phyloP scores from a whole-genome alignment of 768 basidiomycete species.

The Hericium coralloides region DNA sequence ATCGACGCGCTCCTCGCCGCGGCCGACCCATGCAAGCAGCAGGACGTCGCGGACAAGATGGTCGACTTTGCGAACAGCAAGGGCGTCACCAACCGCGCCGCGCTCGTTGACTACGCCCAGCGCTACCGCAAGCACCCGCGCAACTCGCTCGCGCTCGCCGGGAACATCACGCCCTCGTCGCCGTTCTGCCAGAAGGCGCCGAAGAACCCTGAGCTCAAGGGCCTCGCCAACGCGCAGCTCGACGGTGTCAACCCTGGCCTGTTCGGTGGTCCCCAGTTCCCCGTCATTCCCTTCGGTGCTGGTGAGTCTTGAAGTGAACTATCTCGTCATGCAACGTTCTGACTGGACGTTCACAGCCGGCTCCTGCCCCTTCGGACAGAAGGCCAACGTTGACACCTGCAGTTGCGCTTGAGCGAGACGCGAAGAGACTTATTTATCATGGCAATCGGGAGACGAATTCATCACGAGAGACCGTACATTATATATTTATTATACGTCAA shows the following conservation, averaged over 20 bases:
- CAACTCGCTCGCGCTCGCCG: slow-evolving; percentile 33
- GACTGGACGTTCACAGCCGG: neutral
- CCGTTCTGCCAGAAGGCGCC: slow-evolving; percentile 47
- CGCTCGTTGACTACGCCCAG: slow-evolving; percentile 33
- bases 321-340: neutral
- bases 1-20: slow-evolving; percentile 35
- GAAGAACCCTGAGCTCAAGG: slow-evolving; percentile 39
- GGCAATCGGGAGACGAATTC: neutral
- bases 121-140: slow-evolving; percentile 35
- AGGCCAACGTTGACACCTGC: too few relatives aligned
- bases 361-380: slow-evolving; percentile 11
- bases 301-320: slow-evolving; percentile 22
- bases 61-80: slow-evolving; percentile 38
- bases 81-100: slow-evolving; percentile 30
- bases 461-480: too few relatives aligned
- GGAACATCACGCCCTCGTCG: slow-evolving; percentile 33
- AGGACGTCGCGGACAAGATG: slow-evolving; percentile 40
- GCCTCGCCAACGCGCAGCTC: slow-evolving; percentile 46
- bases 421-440: too few relatives aligned
- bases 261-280: slow-evolving; percentile 40
- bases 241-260: slow-evolving; percentile 43
- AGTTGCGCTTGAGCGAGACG: too few relatives aligned
- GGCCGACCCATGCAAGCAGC: slow-evolving; percentile 40
- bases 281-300: slow-evolving; percentile 37
- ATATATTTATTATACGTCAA: too few relatives aligned